Evolutionary conservation across 352 stramenopile species (phyloP).

Genomic region (Thalassiosira livingstoniorum): DNA sequence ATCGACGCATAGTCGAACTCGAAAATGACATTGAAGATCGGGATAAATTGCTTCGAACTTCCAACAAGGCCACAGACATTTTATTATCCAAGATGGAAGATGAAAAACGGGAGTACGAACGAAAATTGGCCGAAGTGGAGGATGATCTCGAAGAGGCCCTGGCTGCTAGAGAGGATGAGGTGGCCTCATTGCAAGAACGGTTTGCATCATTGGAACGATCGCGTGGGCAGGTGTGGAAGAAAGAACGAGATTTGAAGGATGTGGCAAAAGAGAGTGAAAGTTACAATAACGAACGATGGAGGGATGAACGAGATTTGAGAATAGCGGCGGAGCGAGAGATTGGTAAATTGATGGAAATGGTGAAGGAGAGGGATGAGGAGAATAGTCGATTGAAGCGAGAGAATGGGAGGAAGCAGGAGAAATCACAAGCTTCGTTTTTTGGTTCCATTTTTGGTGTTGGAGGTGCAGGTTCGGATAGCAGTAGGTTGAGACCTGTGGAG

Average conservation of each 20-base stretch:
- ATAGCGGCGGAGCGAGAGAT: slow-evolving; percentile 36
- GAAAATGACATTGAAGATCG: slow-evolving; percentile 55
- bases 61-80: slow-evolving; percentile 63
- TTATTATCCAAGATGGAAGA: slow-evolving; percentile 59
- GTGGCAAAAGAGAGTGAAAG: neutral
- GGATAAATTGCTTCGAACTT: slow-evolving; percentile 48
- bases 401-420: neutral
- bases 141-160: slow-evolving; percentile 60
- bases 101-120: slow-evolving; percentile 55
- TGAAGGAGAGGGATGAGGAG: slow-evolving; percentile 45
- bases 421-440: neutral
- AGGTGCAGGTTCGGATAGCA: too few species aligned
- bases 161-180: slow-evolving; percentile 42
- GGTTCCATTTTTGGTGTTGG: too few species aligned
- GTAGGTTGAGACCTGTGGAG: too few species aligned
- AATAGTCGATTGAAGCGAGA: slow-evolving; percentile 28
- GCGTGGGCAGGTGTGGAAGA: slow-evolving; percentile 9
- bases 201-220: slow-evolving; percentile 44
- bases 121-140: slow-evolving; percentile 45
- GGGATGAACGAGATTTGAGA: slow-evolving; percentile 22
- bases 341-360: slow-evolving; percentile 26
- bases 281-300: neutral
- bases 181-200: slow-evolving; percentile 41
- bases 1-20: slow-evolving; percentile 34
- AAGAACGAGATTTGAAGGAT: neutral